These are phyloP conservation scores for Periconia macrospinosa DNA, from an alignment of 2,329 filamentous ascomycete species.

Conservation along the genomic window DNA sequence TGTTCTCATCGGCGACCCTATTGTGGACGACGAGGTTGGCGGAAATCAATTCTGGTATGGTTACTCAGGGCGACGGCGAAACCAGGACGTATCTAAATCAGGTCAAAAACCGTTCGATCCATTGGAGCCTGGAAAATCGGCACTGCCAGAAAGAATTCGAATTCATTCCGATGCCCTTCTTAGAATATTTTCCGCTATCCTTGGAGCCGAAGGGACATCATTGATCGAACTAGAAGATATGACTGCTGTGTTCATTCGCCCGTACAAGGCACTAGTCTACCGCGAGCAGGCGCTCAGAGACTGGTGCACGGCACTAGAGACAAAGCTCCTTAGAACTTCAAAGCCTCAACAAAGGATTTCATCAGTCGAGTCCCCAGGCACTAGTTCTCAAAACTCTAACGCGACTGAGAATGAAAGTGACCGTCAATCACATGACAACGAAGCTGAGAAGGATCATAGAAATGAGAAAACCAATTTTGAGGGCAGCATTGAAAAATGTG, in stretches of 20 bases:
- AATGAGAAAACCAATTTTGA: too few species aligned
- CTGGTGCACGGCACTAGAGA: conserved; percentile 1
- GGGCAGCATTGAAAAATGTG: too few species aligned
- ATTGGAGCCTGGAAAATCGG: not conserved
- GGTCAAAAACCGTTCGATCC: not conserved
- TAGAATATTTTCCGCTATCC: not conserved
- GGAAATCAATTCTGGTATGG: conserved; percentile 3
- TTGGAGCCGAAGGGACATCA: not conserved
- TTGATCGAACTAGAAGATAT: not conserved
- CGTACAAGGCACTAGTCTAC: conserved; percentile 3
- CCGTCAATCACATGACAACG: too few species aligned
- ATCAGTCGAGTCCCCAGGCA: too few species aligned
- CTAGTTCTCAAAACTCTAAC: too few species aligned
- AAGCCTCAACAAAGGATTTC: not conserved
- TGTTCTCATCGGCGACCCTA: conserved; percentile 7
- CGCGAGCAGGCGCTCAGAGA: conserved; percentile 1
- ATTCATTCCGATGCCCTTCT: conserved; percentile 4
- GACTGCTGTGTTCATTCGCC: conserved; percentile 1
- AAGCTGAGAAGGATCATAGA: too few species aligned
- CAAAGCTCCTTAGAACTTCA: not conserved
- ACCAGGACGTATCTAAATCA: not conserved
- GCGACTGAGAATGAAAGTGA: too few species aligned
- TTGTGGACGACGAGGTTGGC: not conserved
- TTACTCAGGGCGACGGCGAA: not conserved
- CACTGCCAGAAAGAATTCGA: conserved; percentile 7